These are phyloP conservation scores for Arthroderma sp. DNA, from an alignment of 2,329 filamentous ascomycete genomes.

Conservation along the genomic window DNA sequence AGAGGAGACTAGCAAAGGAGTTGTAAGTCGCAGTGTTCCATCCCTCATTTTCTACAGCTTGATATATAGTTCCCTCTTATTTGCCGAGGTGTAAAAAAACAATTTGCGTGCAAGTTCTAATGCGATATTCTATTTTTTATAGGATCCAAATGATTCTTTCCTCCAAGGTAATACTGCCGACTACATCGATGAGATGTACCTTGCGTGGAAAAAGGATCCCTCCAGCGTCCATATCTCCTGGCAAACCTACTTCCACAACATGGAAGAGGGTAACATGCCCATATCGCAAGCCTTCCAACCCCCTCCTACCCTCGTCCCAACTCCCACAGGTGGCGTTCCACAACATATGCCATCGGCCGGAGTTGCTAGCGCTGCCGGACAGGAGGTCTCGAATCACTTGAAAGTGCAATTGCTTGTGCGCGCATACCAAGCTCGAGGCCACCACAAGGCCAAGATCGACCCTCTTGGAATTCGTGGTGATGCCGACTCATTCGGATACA, in stretches of 20 bases:
- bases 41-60: conserved; percentile 4
- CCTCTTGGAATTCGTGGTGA: conserved; percentile 86
- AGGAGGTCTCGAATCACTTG: conserved; percentile 86
- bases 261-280: conserved; percentile 96
- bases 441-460: conserved; percentile 97
- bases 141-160: conserved; percentile 90
- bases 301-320: conserved; percentile 79
- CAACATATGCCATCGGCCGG: conserved; percentile 57
- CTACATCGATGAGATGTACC: conserved; percentile 99
- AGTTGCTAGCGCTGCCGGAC: conserved; percentile 52
- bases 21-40: conserved; percentile 34
- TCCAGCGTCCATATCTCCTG: conserved; percentile 92
- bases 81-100: neutral
- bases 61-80: conserved; percentile 1
- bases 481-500: conserved; percentile 68
- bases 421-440: conserved; percentile 93
- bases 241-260: conserved; percentile 99
- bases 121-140: neutral
- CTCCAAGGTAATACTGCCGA: conserved; percentile 92
- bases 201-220: conserved; percentile 91
- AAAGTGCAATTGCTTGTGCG: conserved; percentile 96
- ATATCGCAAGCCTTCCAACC: conserved; percentile 94
- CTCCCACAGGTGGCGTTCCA: conserved; percentile 64
- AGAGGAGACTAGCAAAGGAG: conserved; percentile 46
- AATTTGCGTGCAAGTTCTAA: neutral